Evolutionary conservation across 23 red algal genomes (phyloP), one percentile per base, ranked within the genome.

Genomic region (Gracilaria domingensis): DNA sequence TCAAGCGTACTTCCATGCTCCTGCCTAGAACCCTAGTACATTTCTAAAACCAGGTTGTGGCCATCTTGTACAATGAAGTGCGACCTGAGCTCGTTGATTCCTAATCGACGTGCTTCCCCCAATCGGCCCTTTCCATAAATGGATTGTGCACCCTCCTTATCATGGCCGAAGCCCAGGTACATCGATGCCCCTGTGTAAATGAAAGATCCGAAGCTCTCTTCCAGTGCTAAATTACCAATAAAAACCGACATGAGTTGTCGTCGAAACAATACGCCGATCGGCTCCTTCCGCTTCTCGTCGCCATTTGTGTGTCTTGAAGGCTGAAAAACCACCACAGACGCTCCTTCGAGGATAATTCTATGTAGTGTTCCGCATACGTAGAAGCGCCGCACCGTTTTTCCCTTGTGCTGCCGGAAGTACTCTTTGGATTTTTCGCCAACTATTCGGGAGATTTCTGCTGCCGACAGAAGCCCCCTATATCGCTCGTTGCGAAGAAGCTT

Each of bases 181-280:
- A 71, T 48, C 13, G 83, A 23, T n/a, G 12, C 39, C 8, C 69
- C 35, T 28, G 66, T 87, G 37, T 87, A 35, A 25, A 87, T 87
- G 40, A 75, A 73, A 2, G 83, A 87, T 47, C 83, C 83, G 42
- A 87, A 87, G 66, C 83, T 87, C 64, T 59, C 83, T 32, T 87
- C 83, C 42, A 87, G 36, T 37, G 66, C 83, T 20, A 87, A 30
- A 23, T 87, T 49, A 9, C 83, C 83, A 30, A 75, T 23, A 71
- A 87, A 71, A 33, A 87, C 64, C 3, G 62, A 73, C 60, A 87
- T 73, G 0, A 54, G n/a, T 66, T 87, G 83, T 12, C 40, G 39
- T 54, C 39, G 60, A 87, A 57, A 50, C 39, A 87, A 37, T 4
- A 87, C 83, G 28, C 64, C 83, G 9, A 87, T 36, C 37, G 21